Evolutionary conservation across 768 basidiomycete species (phyloP).

Genomic region (Macrocybe gigantea): DNA sequence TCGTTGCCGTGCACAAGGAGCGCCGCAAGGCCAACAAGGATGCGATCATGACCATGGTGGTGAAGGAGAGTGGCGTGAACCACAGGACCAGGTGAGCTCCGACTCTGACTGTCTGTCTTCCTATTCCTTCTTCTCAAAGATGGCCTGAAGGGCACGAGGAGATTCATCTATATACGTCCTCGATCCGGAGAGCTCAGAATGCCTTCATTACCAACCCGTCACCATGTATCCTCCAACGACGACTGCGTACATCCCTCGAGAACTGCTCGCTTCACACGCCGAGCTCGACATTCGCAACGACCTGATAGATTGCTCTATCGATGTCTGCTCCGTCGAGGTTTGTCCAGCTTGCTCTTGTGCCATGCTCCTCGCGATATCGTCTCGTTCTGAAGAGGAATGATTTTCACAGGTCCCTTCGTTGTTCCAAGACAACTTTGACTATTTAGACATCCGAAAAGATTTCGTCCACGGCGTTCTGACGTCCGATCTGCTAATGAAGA

Average conservation of each 20-base stretch:
- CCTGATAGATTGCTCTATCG: conserved; percentile 83
- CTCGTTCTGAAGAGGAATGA: background rate
- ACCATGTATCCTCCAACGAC: conserved; percentile 62
- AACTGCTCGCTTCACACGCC: conserved; percentile 62
- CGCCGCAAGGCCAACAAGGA: conserved; percentile 83
- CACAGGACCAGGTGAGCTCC: conserved; percentile 67
- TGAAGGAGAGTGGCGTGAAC: conserved; percentile 66
- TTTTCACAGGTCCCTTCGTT: conserved; percentile 76
- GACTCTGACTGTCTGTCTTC: conserved; percentile 1
- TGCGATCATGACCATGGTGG: conserved; percentile 95
- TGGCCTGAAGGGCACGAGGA: conserved; percentile 48
- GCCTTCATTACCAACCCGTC: conserved; percentile 80
- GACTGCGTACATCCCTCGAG: conserved; percentile 66
- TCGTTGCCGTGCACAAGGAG: conserved; percentile 85
- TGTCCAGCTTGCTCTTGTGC: conserved; percentile 10
- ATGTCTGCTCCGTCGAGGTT: conserved; percentile 92
- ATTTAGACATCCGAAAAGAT: conserved; percentile 84
- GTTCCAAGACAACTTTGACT: conserved; percentile 99
- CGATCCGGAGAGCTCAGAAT: conserved; percentile 70
- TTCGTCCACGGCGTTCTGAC: conserved; percentile 94
- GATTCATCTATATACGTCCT: conserved; percentile 78
- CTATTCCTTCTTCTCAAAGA: conserved; percentile 4
- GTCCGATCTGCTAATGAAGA: conserved; percentile 92
- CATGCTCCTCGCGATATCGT: background rate
- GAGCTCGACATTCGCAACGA: conserved; percentile 88